phyloP scores from a whole-genome alignment of 1,284 basidiomycete genomes.

The Coniferiporia sulphurascens region DNA sequence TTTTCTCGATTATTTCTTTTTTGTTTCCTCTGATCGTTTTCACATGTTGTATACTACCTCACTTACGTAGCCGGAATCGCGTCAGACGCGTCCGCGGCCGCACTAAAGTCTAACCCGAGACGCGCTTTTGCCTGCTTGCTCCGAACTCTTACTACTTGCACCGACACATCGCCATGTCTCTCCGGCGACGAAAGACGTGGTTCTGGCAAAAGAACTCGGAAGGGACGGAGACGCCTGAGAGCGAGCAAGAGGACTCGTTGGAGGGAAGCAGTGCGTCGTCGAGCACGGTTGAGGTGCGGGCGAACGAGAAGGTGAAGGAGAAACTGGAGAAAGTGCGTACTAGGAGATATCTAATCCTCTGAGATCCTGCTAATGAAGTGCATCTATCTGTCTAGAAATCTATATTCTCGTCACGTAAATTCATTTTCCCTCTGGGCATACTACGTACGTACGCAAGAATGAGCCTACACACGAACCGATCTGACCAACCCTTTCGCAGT shows the following conservation, averaged over 20 bases:
- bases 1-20: not conserved
- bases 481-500: conserved; percentile 36
- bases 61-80: not conserved
- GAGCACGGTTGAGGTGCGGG: not conserved
- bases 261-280: not conserved
- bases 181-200: conserved; percentile 5
- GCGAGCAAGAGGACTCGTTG: not conserved
- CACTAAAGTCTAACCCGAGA: no score
- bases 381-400: not conserved
- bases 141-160: not conserved
- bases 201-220: not conserved
- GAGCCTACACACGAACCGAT: not conserved
- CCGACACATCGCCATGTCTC: not conserved
- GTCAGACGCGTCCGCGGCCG: not conserved
- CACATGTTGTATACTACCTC: not conserved
- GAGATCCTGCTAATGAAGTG: not conserved
- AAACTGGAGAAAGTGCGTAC: conserved; percentile 5
- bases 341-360: not conserved
- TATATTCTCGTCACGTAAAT: conserved; percentile 31
- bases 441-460: conserved; percentile 35
- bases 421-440: conserved; percentile 46
- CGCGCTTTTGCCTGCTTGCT: not conserved
- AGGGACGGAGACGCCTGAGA: not conserved
- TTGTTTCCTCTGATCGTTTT: not conserved
- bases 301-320: not conserved